phyloP scores from a whole-genome alignment of 2,329 filamentous ascomycete species.

The Alternaria sp. region DNA sequence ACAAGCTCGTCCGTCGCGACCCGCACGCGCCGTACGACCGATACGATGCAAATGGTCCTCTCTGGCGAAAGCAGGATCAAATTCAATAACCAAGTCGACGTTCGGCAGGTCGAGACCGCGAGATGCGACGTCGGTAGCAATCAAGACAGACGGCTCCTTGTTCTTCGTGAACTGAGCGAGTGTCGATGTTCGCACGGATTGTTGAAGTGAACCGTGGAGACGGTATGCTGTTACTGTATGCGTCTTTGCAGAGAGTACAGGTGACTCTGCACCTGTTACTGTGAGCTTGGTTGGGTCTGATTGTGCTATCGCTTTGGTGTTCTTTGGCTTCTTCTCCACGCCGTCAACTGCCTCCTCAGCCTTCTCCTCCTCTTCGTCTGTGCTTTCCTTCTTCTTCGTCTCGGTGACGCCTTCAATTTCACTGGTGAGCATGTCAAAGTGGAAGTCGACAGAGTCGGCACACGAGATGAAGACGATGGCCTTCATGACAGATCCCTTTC shows the following conservation, averaged over 20 bases:
- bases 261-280: conserved; percentile 72
- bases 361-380: conserved; percentile 33
- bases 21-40: conserved; percentile 92
- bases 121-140: conserved; percentile 95
- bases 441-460: conserved; percentile 95
- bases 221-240: conserved; percentile 84
- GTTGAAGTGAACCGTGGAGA: conserved; percentile 90
- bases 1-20: conserved; percentile 83
- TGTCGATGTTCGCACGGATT: conserved; percentile 86
- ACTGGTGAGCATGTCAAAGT: conserved; percentile 81
- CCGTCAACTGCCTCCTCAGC: conserved; percentile 28
- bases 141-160: conserved; percentile 78
- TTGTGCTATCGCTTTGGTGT: conserved; percentile 53
- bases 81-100: conserved; percentile 94
- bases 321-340: conserved; percentile 34
- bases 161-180: conserved; percentile 80
- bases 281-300: conserved; percentile 53
- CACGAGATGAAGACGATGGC: conserved; percentile 97
- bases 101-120: conserved; percentile 95
- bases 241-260: conserved; percentile 76
- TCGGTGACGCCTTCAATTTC: conserved; percentile 44
- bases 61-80: conserved; percentile 92
- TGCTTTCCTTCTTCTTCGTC: conserved; percentile 23
- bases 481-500: conserved; percentile 93
- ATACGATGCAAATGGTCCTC: conserved; percentile 95